A percentile compares a stretch with the other conserved stretches of the same genome.
Evolutionary conservation across 2,329 filamentous ascomycete species (phyloP).

Genomic region (Trichoderma sp.): DNA sequence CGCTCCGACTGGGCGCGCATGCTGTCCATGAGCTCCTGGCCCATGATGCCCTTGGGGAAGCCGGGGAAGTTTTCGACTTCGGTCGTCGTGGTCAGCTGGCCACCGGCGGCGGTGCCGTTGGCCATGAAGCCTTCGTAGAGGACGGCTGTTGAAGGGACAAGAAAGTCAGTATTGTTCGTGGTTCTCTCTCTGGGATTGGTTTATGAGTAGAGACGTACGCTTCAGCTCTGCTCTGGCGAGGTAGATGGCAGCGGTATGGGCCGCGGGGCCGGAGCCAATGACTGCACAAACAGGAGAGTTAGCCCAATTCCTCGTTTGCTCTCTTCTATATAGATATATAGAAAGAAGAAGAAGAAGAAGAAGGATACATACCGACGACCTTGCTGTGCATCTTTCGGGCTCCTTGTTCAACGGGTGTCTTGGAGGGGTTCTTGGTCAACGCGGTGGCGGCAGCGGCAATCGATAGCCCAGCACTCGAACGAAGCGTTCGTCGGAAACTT

Average conservation of each 20-base stretch:
- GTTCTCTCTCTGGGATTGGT: not conserved
- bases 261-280: conserved; percentile 93
- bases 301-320: not conserved
- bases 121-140: conserved; percentile 98
- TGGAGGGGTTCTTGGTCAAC: conserved; percentile 50
- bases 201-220: conserved; percentile 51
- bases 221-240: conserved; percentile 91
- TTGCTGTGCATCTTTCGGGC: conserved; percentile 82
- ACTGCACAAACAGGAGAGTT: conserved; percentile 46
- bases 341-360: too few relatives aligned
- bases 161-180: not conserved
- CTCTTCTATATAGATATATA: not conserved
- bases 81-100: conserved; percentile 96
- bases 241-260: conserved; percentile 96
- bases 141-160: conserved; percentile 62
- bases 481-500: conserved; percentile 72
- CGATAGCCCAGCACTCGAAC: conserved; percentile 73
- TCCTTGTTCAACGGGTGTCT: conserved; percentile 37
- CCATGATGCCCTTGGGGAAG: conserved; percentile 87
- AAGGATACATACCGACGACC: conserved; percentile 81
- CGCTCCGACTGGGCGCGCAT: conserved; percentile 90
- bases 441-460: conserved; percentile 68
- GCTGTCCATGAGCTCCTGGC: conserved; percentile 86
- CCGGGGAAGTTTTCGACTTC: conserved; percentile 98
- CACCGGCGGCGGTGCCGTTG: conserved; percentile 92